Base-by-base conservation (phyloP, 2,329 filamentous ascomycete species). In the Lasiodiplodia gonubiensis region DNA sequence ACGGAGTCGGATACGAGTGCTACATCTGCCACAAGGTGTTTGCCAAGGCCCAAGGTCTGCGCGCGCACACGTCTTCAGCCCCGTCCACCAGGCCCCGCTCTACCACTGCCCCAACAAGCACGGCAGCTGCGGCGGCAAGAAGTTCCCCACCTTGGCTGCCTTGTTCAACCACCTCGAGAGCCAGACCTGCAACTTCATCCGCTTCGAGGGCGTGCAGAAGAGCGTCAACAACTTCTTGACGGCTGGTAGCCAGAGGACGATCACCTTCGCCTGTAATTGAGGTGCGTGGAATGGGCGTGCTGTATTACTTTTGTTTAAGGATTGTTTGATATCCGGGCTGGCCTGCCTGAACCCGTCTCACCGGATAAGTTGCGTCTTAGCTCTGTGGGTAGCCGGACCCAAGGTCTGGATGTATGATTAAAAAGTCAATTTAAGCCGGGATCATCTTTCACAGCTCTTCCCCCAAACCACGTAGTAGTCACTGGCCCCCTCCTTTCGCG, bases 11-110 rank as follows among this genome's bases (percentile, higher is more conserved):
- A 0, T 88, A 79, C 73, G 80, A 85, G 70, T 89, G 86, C 76
- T 85, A 85, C 68, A 68, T 89, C 4, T 90, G 88, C 71, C 74
- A 82, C 25, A 74, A 76, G 11, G 33, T 71, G 0, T 90, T 87
- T 69, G 63, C 30, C 0, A 67, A 59, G 0, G 64, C 79, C 0
- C 14, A 51, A 0, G 71, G 71, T 0, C 78, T 90, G 2, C 84
- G 85, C 57, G n/a, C n/a, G n/a, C 77, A 82, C 87, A 90, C 70
- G 73, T 90, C 1, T 81, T 80, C 48, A 89, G 87, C 0, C 78
- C 83, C 0, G 75, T 72, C 0, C 86, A 88, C 78, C 78, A 81
- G 77, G 80, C 81, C 69, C 79, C 78, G 35, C 72, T 83, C 0
- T 82, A 85, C 70, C 77, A 80, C 71, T 84, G 81, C 61, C 81